These are phyloP conservation scores for Agrostemma githago DNA, from an alignment of 148 eudicot species.

Conservation along the genomic window DNA sequence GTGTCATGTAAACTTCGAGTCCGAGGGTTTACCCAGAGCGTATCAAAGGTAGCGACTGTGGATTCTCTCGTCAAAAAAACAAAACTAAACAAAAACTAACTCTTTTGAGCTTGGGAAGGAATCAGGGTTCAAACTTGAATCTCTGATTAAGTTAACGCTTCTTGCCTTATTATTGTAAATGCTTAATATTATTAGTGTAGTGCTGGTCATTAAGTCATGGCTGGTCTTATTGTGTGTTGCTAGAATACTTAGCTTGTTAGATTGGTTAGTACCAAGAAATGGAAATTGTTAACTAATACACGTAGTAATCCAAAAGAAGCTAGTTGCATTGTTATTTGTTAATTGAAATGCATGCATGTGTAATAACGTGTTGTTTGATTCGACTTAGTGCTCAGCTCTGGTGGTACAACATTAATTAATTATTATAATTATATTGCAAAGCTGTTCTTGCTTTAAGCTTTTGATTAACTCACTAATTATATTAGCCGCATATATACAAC, in stretches of 20 bases:
- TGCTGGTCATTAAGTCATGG: not conserved
- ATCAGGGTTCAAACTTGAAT: too few species aligned
- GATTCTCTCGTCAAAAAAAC: too few species aligned
- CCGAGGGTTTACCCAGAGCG: too few species aligned
- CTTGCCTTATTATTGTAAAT: too few species aligned
- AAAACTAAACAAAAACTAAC: too few species aligned
- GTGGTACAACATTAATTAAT: not conserved
- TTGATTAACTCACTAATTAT: not conserved
- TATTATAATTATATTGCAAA: too few species aligned
- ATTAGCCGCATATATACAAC: not conserved
- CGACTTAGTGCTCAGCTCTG: not conserved
- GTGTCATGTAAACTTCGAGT: too few species aligned
- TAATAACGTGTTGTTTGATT: not conserved
- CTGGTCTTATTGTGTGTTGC: not conserved
- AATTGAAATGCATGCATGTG: constrained; percentile 11
- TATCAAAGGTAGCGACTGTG: too few species aligned
- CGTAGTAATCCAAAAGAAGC: not conserved
- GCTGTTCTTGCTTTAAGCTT: constrained; percentile 11
- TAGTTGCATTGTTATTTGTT: not conserved
- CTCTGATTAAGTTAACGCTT: too few species aligned
- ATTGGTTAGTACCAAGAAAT: constrained; percentile 10
- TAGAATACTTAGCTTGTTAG: not conserved
- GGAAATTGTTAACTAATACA: not conserved
- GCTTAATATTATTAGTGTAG: not conserved
- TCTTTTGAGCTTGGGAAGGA: too few species aligned